Evolutionary conservation across 805 yeast species (phyloP).

Genomic region (Wickerhamiella brachini): DNA sequence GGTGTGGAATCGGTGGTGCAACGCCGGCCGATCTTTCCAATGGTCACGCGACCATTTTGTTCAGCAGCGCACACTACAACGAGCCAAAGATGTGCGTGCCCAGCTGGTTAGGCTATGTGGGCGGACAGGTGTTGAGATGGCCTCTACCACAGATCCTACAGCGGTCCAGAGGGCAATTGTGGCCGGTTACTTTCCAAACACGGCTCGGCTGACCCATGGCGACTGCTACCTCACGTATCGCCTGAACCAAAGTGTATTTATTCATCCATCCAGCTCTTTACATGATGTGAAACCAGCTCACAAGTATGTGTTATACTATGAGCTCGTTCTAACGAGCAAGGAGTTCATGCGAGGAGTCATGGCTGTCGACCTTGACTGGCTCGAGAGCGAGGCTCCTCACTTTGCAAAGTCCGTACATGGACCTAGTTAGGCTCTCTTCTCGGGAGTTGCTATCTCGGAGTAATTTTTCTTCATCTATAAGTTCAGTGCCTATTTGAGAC

Average conservation of each 20-base stretch:
- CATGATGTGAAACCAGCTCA: slow-evolving; percentile 34
- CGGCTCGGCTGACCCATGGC: slow-evolving; percentile 40
- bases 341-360: slow-evolving; percentile 90
- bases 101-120: slow-evolving; percentile 54
- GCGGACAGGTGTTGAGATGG: slow-evolving; percentile 26
- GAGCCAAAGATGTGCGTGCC: slow-evolving; percentile 67
- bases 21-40: slow-evolving; percentile 36
- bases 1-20: slow-evolving; percentile 68
- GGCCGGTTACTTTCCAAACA: slow-evolving; percentile 32
- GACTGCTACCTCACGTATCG: slow-evolving; percentile 65
- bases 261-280: slow-evolving; percentile 79
- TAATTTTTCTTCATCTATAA: background rate
- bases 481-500: slow-evolving; percentile 26
- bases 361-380: slow-evolving; percentile 71
- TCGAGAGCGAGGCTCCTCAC: slow-evolving; percentile 38
- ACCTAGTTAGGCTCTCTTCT: no score
- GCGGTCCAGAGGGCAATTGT: slow-evolving; percentile 29
- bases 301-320: slow-evolving; percentile 72
- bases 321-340: slow-evolving; percentile 63
- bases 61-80: slow-evolving; percentile 60
- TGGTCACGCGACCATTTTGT: slow-evolving; percentile 78
- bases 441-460: background rate
- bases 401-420: slow-evolving; percentile 13
- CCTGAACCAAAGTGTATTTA: slow-evolving; percentile 50
- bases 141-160: background rate